These are phyloP conservation scores for Dactylonectria macrodidyma DNA, from an alignment of 2,329 filamentous ascomycete genomes.

Conservation along the genomic window DNA sequence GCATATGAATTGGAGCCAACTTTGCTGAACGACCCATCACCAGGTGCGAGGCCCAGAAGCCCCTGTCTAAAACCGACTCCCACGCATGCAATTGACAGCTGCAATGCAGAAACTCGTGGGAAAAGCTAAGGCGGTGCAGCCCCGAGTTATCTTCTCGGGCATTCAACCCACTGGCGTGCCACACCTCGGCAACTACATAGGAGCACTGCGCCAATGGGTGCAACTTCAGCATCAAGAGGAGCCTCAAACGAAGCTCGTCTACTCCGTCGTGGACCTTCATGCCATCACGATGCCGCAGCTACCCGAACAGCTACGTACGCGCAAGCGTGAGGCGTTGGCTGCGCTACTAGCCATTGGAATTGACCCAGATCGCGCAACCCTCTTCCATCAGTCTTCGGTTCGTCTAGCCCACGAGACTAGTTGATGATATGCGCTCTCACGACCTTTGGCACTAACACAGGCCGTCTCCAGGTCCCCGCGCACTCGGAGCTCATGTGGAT, in stretches of 20 bases:
- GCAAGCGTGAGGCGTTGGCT: constrained; percentile 83
- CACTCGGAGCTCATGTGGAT: constrained; percentile 98
- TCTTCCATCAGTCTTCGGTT: constrained; percentile 89
- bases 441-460: constrained; percentile 1
- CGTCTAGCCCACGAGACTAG: constrained; percentile 46
- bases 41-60: constrained; percentile 14
- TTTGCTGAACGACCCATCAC: constrained; percentile 14
- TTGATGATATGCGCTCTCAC: neutral
- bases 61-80: neutral
- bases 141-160: constrained; percentile 85
- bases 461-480: constrained; percentile 72
- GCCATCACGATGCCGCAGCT: constrained; percentile 87
- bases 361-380: constrained; percentile 79
- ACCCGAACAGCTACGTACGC: constrained; percentile 70
- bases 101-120: constrained; percentile 14
- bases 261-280: constrained; percentile 93
- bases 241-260: constrained; percentile 75
- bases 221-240: constrained; percentile 77
- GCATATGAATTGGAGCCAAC: constrained; percentile 37
- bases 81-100: neutral
- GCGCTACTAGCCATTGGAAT: constrained; percentile 88
- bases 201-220: constrained; percentile 90
- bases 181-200: constrained; percentile 95
- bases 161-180: constrained; percentile 97
- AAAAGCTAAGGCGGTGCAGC: constrained; percentile 11